phyloP scores from a whole-genome alignment of 1,139 yeast genomes.

The Kodamaea suecica region DNA sequence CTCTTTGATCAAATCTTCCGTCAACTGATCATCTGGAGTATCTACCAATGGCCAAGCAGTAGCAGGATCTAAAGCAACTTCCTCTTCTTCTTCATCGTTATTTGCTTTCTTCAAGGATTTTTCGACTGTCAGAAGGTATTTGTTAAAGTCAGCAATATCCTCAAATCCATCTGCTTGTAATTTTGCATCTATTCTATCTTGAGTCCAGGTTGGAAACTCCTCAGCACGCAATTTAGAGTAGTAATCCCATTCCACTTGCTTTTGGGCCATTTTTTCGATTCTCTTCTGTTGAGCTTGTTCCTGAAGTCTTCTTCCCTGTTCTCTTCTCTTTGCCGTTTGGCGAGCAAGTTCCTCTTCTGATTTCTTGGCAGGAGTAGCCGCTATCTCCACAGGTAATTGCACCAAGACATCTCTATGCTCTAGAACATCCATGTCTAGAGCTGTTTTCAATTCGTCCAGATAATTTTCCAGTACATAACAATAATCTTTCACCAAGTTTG shows the following conservation, averaged over 20 bases:
- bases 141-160: slow-evolving; percentile 66
- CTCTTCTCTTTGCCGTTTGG: slow-evolving; percentile 78
- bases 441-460: slow-evolving; percentile 54
- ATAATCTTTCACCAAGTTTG: slow-evolving; percentile 65
- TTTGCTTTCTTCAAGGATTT: slow-evolving; percentile 68
- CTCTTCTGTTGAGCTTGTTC: slow-evolving; percentile 89
- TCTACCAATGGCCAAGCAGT: slow-evolving; percentile 73
- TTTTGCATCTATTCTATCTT: slow-evolving; percentile 30
- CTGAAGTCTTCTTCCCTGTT: slow-evolving; percentile 84
- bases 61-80: slow-evolving; percentile 50
- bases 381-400: slow-evolving; percentile 72
- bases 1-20: slow-evolving; percentile 78
- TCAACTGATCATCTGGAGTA: slow-evolving; percentile 76
- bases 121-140: slow-evolving; percentile 64
- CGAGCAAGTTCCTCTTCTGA: slow-evolving; percentile 77
- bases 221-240: slow-evolving; percentile 57
- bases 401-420: slow-evolving; percentile 68
- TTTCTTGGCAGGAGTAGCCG: slow-evolving; percentile 53
- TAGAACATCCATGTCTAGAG: slow-evolving; percentile 60
- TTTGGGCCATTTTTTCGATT: slow-evolving; percentile 72
- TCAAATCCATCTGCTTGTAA: slow-evolving; percentile 76
- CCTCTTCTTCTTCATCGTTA: slow-evolving; percentile 46
- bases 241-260: slow-evolving; percentile 77
- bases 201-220: slow-evolving; percentile 45
- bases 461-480: slow-evolving; percentile 77